phyloP scores from a whole-genome alignment of 768 basidiomycete genomes.

The Lactarius trivialis region DNA sequence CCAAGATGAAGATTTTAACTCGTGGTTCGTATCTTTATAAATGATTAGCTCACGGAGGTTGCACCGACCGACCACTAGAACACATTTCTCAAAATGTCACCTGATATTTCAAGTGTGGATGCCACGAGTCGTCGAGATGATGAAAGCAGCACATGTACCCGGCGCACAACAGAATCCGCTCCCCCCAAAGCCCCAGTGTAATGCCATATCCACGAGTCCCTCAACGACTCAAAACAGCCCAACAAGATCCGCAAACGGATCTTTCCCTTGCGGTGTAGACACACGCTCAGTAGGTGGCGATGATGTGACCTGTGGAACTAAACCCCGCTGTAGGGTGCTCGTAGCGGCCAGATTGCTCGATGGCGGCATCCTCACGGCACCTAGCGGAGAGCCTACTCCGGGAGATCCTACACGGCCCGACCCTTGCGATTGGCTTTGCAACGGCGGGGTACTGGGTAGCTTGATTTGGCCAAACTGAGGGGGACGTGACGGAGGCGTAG shows the following conservation, averaged over 20 bases:
- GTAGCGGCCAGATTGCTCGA: conserved; percentile 5
- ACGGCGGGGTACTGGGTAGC: conserved; percentile 21
- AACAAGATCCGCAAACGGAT: conserved; percentile 80
- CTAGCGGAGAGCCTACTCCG: not conserved
- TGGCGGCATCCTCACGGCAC: not conserved
- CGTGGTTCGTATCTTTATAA: not conserved
- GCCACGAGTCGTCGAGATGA: conserved; percentile 2
- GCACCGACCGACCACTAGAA: not conserved
- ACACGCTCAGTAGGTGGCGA: conserved; percentile 22
- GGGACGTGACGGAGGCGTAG: not conserved
- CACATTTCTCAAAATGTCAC: conserved; percentile 1
- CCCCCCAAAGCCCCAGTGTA: not conserved
- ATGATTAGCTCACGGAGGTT: not conserved
- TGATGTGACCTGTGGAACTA: conserved; percentile 11
- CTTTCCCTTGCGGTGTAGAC: conserved; percentile 46
- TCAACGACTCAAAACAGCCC: conserved; percentile 51
- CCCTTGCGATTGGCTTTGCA: conserved; percentile 14
- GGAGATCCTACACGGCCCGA: conserved; percentile 11
- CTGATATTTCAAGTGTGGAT: conserved; percentile 8
- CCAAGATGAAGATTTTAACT: not conserved
- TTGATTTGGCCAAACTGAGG: conserved; percentile 22
- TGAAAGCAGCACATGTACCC: not conserved
- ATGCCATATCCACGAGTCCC: conserved; percentile 1
- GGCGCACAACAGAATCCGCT: not conserved
- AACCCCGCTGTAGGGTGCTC: conserved; percentile 13